phyloP scores from a whole-genome alignment of 768 basidiomycete species.

The Clavaria fumosa region DNA sequence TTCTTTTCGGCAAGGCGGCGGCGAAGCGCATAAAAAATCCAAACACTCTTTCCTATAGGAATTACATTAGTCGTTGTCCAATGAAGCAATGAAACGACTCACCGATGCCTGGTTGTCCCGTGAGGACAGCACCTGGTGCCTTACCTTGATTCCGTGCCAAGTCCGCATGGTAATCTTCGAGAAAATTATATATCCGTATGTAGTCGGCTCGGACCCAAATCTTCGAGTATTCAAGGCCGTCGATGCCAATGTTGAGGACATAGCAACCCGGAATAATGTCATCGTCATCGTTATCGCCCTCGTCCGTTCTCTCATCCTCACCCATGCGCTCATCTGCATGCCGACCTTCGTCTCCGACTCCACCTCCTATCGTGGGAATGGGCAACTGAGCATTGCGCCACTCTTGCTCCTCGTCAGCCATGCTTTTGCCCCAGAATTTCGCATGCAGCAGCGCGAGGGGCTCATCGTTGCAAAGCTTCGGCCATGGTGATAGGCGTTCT shows the following conservation, averaged over 20 bases:
- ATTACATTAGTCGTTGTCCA: slow-evolving; percentile 2
- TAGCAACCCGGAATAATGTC: not conserved
- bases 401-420: no score
- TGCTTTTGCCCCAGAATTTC: no score
- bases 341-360: no score
- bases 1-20: slow-evolving; percentile 11
- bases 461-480: no score
- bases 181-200: not conserved
- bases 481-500: no score
- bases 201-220: not conserved
- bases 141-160: not conserved
- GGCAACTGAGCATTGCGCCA: no score
- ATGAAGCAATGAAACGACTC: slow-evolving; percentile 1
- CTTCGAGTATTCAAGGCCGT: not conserved
- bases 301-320: not conserved
- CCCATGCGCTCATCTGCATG: no score
- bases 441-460: no score
- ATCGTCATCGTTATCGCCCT: not conserved
- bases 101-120: slow-evolving; percentile 11
- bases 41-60: slow-evolving; percentile 10
- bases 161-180: not conserved
- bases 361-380: no score
- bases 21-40: slow-evolving; percentile 9
- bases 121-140: slow-evolving; percentile 7
- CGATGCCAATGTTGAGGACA: not conserved